A percentile compares a stretch with the other conserved stretches of the same genome.
These are phyloP conservation scores for Anthostomella pinea DNA, from an alignment of 2,329 filamentous ascomycete species.

Conservation along the genomic window DNA sequence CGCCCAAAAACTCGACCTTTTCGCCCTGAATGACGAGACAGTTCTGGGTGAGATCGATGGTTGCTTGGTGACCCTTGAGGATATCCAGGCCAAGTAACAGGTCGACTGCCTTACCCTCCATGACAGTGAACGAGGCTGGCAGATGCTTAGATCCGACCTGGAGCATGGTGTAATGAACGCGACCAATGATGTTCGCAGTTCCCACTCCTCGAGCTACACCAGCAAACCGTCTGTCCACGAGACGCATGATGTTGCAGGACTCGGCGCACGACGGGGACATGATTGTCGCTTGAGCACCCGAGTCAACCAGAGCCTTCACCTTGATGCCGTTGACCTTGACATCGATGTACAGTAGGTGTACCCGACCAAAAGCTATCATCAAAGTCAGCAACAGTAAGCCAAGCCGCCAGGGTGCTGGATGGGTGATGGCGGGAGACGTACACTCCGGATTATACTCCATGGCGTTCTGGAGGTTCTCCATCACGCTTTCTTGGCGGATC, in stretches of 20 bases:
- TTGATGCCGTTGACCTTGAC: constrained; percentile 91
- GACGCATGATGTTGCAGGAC: constrained; percentile 89
- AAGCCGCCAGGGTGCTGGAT: constrained; percentile 10
- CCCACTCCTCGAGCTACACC: constrained; percentile 92
- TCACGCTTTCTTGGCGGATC: constrained; percentile 89
- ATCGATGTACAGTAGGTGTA: constrained; percentile 94
- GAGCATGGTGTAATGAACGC: constrained; percentile 93
- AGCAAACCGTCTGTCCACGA: constrained; percentile 88
- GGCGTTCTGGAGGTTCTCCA: constrained; percentile 93
- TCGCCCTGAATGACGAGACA: constrained; percentile 84
- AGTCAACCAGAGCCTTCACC: constrained; percentile 95
- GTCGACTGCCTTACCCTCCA: constrained; percentile 98
- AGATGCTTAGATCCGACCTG: constrained; percentile 85
- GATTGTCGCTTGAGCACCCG: constrained; percentile 95
- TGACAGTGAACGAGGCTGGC: constrained; percentile 95
- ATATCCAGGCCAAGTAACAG: constrained; percentile 92
- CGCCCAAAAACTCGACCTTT: constrained; percentile 85
- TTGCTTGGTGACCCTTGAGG: constrained; percentile 92
- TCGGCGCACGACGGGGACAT: constrained; percentile 95
- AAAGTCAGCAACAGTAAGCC: constrained; percentile 16
- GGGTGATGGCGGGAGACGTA: constrained; percentile 40
- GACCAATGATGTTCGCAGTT: constrained; percentile 89
- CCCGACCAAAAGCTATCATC: constrained; percentile 79
- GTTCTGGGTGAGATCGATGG: constrained; percentile 81
- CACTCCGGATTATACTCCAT: constrained; percentile 98